Conservation (phyloP, 2,329 filamentous ascomycete species). For the Talaromyces atroroseus region DNA sequence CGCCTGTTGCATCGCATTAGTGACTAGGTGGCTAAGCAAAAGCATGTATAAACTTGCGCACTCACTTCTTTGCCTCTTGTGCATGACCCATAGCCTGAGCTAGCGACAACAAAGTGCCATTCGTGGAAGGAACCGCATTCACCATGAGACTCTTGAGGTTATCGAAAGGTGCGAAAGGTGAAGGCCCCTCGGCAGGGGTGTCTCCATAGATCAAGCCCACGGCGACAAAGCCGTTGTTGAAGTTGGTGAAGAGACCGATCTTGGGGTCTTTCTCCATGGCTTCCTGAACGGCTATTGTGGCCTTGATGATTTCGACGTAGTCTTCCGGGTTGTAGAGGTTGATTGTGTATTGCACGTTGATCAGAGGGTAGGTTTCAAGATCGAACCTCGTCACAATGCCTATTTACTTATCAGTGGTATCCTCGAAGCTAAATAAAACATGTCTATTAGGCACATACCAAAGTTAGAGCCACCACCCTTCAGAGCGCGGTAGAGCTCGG, state of each 20-base stretch:
- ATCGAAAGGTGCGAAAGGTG: not conserved
- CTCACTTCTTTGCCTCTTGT: not conserved
- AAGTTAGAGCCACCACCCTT: constrained; percentile 5
- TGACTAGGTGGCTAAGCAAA: not conserved
- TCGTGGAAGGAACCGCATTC: not conserved
- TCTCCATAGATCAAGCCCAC: constrained; percentile 13
- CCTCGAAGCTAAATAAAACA: not conserved
- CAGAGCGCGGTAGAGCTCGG: not conserved
- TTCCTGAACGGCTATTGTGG: not conserved
- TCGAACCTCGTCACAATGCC: constrained; percentile 1
- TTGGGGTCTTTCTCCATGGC: constrained; percentile 10
- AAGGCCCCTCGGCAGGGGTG: not conserved
- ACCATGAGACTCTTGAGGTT: constrained; percentile 3
- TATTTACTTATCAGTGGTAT: not conserved
- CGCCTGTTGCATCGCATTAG: not conserved
- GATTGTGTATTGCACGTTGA: constrained; percentile 4
- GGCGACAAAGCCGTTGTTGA: constrained; percentile 11
- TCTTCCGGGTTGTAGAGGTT: constrained; percentile 1
- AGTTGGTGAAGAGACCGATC: constrained; percentile 13
- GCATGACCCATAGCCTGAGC: not conserved
- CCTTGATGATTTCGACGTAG: constrained; percentile 4
- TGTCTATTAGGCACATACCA: not conserved
- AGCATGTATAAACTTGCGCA: not conserved
- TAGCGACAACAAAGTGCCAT: constrained; percentile 3
- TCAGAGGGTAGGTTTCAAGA: not conserved